Evolutionary conservation across 75 land plant genomes (phyloP).

Genomic region (Adiantum capillusveneris): DNA sequence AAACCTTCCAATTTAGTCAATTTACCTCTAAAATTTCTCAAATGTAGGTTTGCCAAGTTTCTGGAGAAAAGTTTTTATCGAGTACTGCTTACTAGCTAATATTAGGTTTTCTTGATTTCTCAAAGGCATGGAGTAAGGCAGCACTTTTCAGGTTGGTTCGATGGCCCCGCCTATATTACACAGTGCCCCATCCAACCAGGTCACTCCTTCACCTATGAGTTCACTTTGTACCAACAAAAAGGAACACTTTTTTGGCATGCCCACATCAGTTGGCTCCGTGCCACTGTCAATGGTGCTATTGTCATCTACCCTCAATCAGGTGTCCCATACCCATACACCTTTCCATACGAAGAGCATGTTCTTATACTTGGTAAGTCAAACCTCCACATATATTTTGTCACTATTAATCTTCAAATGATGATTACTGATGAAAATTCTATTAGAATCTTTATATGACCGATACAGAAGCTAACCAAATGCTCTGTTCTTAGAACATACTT

Average conservation of each 20-base stretch:
- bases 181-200: conserved; percentile 15
- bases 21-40: no score
- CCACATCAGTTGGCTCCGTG: conserved; percentile 14
- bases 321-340: conserved; percentile 1
- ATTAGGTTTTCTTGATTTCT: no score
- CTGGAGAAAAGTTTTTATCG: no score
- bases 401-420: no score
- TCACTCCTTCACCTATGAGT: conserved; percentile 4
- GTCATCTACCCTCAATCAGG: conserved; percentile 4
- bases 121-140: conserved; percentile 15
- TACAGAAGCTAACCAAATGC: neutral
- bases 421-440: no score
- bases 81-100: no score
- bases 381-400: no score
- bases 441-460: neutral
- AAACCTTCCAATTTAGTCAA: no score
- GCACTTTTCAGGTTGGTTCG: conserved; percentile 2
- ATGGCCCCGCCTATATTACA: conserved; percentile 11
- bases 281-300: conserved; percentile 12
- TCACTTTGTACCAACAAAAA: conserved; percentile 1
- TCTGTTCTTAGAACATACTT: no score
- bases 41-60: no score
- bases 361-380: conserved; percentile 9
- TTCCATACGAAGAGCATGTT: neutral
- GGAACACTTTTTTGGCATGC: conserved; percentile 19